Evolutionary conservation across 495 filamentous ascomycete genomes (phyloP), one percentile per base, ranked within the genome.

Genomic region (Hypoxylon trugodes): DNA sequence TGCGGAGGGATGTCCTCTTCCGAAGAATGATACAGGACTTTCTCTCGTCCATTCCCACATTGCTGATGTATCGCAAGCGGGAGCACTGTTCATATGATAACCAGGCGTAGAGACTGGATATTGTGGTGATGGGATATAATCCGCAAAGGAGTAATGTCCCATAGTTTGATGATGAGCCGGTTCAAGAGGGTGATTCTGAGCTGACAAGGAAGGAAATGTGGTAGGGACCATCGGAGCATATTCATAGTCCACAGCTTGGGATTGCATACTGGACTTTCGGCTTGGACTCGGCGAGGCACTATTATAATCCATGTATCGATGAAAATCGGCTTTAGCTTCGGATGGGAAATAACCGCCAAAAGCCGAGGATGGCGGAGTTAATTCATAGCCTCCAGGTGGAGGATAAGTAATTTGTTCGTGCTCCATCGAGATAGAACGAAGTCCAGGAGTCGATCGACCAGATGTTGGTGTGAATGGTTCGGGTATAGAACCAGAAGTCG

Each of bases 391-490:
- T 57, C 21, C 51, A 40, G 37, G 72, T 69, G 56, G 28, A n/a
- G 64, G 52, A 43, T 67, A 67, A 46, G 63, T 19, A 15, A 59
- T 33, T 62, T 66, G 3, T 37, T 75, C 37, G 61, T 73, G 57
- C 3, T 65, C 57, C 54, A 68, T 68, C 33, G 65, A 59, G 1
- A 72, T 28, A 9, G 59, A 60, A 24, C 54, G 56, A 30, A 59
- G 25, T 2, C 58, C 58, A 38, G 65, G 70, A 8, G 69, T 73
- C 6, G 73, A 72, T 53, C 59, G 66, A 21, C 73, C 73, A 41
- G 77, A 79, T 3, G 65, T 68, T 10, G 78, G 78, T 2, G 78
- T 80, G 42, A 68, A 77, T 3, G 76, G 72, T 21, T 72, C 74
- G 26, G 69, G 75, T 28, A 64, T 50, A 21, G 77, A 74, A 28